Evolutionary conservation across 768 basidiomycete species (phyloP).

Genomic region (Pisolithus marmoratus): DNA sequence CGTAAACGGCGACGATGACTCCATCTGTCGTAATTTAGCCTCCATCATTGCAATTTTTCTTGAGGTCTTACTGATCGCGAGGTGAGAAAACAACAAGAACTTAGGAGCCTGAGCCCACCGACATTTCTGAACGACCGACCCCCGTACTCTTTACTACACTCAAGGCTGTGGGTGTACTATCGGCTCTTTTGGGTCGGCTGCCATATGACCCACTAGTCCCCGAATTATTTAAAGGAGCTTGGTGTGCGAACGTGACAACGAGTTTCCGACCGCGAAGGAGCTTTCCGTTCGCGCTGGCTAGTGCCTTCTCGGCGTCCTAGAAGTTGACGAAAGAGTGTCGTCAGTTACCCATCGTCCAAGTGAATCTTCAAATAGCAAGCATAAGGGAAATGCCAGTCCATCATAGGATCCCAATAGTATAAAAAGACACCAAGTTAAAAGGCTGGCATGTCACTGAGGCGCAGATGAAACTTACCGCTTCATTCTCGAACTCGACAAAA

Average conservation of each 20-base stretch:
- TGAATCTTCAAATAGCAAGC: constrained; percentile 18
- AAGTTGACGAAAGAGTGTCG: constrained; percentile 13
- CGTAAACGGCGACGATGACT: constrained; percentile 24
- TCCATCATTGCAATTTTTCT: constrained; percentile 95
- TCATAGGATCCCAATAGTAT: constrained; percentile 11
- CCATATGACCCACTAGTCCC: constrained; percentile 27
- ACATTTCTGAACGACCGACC: constrained; percentile 46
- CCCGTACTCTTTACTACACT: constrained; percentile 78
- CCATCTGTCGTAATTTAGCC: constrained; percentile 86
- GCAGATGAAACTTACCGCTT: constrained; percentile 58
- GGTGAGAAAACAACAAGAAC: constrained; percentile 5
- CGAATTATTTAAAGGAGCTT: constrained; percentile 49
- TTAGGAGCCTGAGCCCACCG: constrained; percentile 10
- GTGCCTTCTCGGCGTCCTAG: constrained; percentile 82
- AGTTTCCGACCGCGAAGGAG: constrained; percentile 83
- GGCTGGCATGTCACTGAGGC: constrained; percentile 15
- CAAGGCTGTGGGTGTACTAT: constrained; percentile 75
- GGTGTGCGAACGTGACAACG: constrained; percentile 87
- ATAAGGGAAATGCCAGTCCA: constrained; percentile 14
- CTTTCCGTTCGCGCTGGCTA: constrained; percentile 68
- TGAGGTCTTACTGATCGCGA: constrained; percentile 48
- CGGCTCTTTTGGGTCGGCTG: constrained; percentile 39
- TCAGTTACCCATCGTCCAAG: constrained; percentile 13
- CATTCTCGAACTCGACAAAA: constrained; percentile 78
- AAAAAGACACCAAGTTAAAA: constrained; percentile 23